phyloP scores from a whole-genome alignment of 176 grass and related monocot species.

The Cenchrus americanus region DNA sequence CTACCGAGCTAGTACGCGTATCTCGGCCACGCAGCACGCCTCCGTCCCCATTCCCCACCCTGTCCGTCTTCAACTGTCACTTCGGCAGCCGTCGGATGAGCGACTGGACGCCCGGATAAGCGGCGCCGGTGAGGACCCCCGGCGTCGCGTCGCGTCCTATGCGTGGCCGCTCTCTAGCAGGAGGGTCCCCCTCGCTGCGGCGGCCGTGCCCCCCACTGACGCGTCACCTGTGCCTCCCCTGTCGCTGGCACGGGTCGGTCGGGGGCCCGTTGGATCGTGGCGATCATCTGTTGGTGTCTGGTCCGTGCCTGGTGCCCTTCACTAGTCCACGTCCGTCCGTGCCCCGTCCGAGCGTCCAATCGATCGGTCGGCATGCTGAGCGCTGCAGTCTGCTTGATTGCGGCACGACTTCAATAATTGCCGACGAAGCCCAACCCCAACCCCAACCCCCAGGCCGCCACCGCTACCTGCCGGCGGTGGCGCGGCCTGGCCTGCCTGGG shows the following conservation, averaged over 20 bases:
- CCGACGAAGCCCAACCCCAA: neutral
- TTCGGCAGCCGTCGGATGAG: neutral
- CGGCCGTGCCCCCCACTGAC: neutral
- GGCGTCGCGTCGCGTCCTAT: no score
- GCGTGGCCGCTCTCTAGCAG: no score
- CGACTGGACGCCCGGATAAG: neutral
- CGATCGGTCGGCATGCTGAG: neutral
- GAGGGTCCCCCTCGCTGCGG: neutral
- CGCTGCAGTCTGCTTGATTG: slow-evolving; percentile 2
- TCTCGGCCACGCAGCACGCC: no score
- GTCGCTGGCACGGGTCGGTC: neutral
- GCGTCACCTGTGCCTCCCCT: slow-evolving; percentile 29
- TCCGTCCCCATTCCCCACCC: neutral
- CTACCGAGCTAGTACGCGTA: neutral
- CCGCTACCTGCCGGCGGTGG: neutral
- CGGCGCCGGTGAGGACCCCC: neutral
- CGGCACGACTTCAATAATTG: slow-evolving; percentile 35
- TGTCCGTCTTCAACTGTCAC: neutral
- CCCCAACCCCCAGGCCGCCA: neutral
- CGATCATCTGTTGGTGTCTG: no score
- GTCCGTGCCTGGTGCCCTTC: neutral
- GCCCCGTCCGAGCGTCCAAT: slow-evolving; percentile 22
- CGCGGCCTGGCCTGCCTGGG: neutral
- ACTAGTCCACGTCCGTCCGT: neutral
- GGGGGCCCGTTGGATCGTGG: neutral